Conservation (phyloP, 2,329 filamentous ascomycete genomes). For the Chaetothyriales sp. region DNA sequence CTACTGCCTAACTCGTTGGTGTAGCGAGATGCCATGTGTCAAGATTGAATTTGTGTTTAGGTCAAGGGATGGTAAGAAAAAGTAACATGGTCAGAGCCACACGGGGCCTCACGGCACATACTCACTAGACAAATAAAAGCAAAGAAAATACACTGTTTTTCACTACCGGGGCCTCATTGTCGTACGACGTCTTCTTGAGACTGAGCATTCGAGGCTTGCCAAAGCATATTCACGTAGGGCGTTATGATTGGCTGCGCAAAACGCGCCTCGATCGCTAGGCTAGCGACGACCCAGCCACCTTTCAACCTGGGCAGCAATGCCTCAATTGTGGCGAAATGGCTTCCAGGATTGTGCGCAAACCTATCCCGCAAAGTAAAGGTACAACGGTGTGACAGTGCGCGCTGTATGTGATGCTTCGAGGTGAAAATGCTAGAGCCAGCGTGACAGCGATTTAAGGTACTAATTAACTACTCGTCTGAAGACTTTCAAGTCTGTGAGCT, state of each 20-base stretch:
- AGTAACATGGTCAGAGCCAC: neutral
- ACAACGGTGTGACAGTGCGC: neutral
- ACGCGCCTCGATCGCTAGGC: neutral
- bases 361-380: neutral
- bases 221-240: neutral
- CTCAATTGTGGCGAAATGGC: neutral
- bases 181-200: neutral
- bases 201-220: no score
- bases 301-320: no score
- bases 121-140: neutral
- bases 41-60: neutral
- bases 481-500: neutral
- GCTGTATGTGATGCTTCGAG: neutral
- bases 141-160: neutral
- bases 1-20: no score
- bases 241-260: neutral
- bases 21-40: no score
- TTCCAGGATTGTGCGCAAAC: no score
- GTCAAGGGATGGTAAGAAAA: neutral
- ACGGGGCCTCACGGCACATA: neutral
- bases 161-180: neutral
- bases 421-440: neutral
- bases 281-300: neutral
- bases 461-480: neutral
- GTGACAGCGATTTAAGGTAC: neutral